phyloP scores from a whole-genome alignment of 768 basidiomycete species.

The Termitomyces sp. region DNA sequence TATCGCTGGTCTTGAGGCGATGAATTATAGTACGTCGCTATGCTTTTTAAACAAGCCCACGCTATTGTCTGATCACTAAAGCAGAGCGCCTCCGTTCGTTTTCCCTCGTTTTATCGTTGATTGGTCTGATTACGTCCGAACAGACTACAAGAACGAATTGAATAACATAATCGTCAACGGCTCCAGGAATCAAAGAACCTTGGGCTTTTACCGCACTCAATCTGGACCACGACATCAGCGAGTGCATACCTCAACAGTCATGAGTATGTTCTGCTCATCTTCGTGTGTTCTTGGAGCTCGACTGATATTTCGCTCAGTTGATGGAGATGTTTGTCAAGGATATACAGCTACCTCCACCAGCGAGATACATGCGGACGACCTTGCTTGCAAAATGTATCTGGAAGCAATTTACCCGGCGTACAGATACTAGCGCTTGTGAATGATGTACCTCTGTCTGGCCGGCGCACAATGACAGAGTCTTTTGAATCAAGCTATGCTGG shows the following conservation, averaged over 20 bases:
- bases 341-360: background rate
- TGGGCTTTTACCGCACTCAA: background rate
- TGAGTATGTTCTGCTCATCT: background rate
- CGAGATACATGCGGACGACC: background rate
- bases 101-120: background rate
- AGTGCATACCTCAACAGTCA: background rate
- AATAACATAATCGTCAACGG: background rate
- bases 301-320: background rate
- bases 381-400: background rate
- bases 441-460: background rate
- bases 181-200: background rate
- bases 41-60: background rate
- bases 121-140: background rate
- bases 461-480: background rate
- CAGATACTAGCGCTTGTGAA: background rate
- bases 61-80: background rate
- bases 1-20: background rate
- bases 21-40: conserved; percentile 1
- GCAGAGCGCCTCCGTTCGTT: background rate
- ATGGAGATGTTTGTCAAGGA: background rate
- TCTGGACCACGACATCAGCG: background rate
- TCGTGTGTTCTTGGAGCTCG: background rate
- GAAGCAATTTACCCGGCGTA: background rate
- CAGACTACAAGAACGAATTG: conserved; percentile 3
- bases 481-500: background rate